Conservation (phyloP, 768 basidiomycete species). For the Mycena olivaceomarginata region DNA sequence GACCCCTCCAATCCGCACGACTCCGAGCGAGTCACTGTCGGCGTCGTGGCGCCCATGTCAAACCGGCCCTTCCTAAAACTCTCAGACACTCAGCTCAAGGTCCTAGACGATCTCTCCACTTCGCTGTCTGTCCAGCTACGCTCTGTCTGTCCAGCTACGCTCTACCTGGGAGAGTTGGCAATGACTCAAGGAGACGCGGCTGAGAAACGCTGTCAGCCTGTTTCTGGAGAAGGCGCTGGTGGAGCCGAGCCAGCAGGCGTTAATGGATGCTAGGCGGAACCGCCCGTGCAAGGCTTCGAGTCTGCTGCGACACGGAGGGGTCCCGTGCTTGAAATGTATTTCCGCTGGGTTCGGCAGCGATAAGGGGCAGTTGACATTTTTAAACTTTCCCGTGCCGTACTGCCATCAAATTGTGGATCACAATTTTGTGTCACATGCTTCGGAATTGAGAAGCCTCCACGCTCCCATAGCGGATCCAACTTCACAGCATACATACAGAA, state of each 20-base stretch:
- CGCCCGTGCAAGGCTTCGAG: conserved; percentile 30
- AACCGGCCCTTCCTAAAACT: conserved; percentile 18
- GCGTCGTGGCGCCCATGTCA: conserved; percentile 37
- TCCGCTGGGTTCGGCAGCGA: no score
- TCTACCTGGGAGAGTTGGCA: conserved; percentile 37
- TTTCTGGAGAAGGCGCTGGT: conserved; percentile 37
- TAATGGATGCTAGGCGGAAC: conserved; percentile 10
- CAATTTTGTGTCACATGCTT: no score
- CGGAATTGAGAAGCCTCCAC: no score
- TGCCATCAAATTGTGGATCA: no score
- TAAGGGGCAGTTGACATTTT: no score
- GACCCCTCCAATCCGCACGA: conserved; percentile 25
- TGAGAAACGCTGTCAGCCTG: conserved; percentile 27
- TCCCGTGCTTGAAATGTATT: no score
- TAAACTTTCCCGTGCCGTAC: no score
- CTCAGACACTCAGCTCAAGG: conserved; percentile 21
- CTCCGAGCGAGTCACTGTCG: conserved; percentile 35
- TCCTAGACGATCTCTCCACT: conserved; percentile 28
- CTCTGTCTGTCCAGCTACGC: conserved; percentile 38
- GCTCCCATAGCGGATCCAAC: no score
- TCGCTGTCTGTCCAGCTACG: no score
- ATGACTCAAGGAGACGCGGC: conserved; percentile 24
- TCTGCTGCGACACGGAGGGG: neutral
- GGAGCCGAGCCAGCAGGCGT: conserved; percentile 25
- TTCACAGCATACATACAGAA: no score